Evolutionary conservation across 2,329 filamentous ascomycete species (phyloP).

Genomic region (Cercospora brassicicola): DNA sequence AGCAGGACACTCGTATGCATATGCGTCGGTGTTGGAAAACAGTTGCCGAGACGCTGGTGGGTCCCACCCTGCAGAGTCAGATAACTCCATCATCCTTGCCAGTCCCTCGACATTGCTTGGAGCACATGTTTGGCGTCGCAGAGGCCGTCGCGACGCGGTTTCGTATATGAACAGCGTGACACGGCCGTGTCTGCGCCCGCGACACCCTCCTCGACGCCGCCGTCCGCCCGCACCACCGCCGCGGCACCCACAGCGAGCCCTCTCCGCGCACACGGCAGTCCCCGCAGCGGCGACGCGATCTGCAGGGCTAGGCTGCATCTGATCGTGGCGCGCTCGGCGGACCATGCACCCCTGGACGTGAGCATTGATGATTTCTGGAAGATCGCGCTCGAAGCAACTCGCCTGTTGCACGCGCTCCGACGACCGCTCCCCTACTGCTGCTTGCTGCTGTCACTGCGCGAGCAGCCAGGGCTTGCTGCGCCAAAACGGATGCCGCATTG

Average conservation of each 20-base stretch:
- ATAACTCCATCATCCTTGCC: background rate
- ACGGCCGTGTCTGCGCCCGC: background rate
- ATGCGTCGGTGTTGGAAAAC: background rate
- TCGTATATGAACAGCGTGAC: background rate
- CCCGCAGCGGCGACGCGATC: background rate
- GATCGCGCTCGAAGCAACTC: background rate
- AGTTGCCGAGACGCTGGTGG: background rate
- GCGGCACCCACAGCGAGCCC: background rate
- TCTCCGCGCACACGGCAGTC: background rate
- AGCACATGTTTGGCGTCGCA: background rate
- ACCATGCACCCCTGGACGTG: conserved; percentile 2
- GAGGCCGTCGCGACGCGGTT: background rate
- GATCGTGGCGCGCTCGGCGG: background rate
- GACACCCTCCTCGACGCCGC: background rate
- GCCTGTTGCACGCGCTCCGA: background rate
- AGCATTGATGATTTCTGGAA: conserved; percentile 3
- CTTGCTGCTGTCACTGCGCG: conserved; percentile 1
- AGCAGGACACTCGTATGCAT: background rate
- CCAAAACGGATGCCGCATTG: background rate
- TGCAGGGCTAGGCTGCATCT: background rate
- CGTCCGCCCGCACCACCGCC: background rate
- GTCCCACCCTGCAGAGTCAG: background rate
- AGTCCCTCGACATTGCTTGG: background rate
- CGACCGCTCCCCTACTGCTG: conserved; percentile 4
- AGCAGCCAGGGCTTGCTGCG: background rate